phyloP scores from a whole-genome alignment of 106 monocot species.

The Platanthera zijinensis region DNA sequence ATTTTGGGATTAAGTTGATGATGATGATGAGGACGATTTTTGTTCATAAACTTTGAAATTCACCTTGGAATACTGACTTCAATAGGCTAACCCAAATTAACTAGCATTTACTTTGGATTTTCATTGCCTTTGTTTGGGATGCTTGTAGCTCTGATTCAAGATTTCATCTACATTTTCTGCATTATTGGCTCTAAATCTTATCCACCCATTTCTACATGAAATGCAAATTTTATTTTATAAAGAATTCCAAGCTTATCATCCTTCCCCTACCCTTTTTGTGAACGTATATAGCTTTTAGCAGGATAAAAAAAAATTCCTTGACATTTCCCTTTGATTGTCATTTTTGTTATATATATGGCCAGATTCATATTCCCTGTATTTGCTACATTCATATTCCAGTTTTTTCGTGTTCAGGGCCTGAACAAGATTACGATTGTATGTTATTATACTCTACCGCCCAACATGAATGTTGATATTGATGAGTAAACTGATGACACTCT shows the following conservation, averaged over 20 bases:
- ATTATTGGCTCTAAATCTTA: not conserved
- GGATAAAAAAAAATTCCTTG: not conserved
- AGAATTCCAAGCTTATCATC: not conserved
- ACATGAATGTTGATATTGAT: conserved; percentile 3
- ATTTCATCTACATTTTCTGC: not conserved
- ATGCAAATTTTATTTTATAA: not conserved
- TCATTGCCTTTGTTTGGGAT: not conserved
- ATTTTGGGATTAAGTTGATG: too few species aligned
- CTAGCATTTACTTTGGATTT: not conserved
- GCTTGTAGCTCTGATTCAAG: not conserved
- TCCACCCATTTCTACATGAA: not conserved
- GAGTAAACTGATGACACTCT: not conserved
- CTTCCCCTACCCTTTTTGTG: not conserved
- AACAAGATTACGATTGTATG: not conserved
- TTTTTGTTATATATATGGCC: not conserved
- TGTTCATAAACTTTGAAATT: not conserved
- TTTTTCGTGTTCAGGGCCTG: not conserved
- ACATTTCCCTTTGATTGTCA: not conserved
- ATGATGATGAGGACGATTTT: not conserved
- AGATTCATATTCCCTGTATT: not conserved
- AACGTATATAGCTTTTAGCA: not conserved
- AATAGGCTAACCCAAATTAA: not conserved
- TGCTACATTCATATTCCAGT: not conserved
- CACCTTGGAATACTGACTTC: not conserved
- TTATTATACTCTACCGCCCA: not conserved